Percentiles rank a stretch among this genome's conserved stretches.
Evolutionary conservation across 2,329 filamentous ascomycete genomes (phyloP).

Genomic region (Emmonsia crescens): DNA sequence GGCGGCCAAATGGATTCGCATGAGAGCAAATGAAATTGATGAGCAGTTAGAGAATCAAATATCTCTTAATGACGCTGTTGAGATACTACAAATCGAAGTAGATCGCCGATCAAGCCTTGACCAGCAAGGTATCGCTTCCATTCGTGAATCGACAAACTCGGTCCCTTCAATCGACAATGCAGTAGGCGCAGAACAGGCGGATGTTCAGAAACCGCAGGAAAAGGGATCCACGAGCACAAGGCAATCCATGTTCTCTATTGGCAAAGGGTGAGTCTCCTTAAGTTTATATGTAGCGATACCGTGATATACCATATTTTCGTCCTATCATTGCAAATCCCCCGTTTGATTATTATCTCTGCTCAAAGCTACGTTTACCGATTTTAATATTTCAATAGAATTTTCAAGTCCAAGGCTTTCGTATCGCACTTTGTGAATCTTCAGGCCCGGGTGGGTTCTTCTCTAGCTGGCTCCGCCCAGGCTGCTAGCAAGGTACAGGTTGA

Average conservation of each 20-base stretch:
- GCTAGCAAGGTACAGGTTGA: not conserved
- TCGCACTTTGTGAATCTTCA: not conserved
- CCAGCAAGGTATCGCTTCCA: conserved; percentile 7
- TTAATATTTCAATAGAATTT: not conserved
- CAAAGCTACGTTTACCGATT: not conserved
- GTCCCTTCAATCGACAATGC: conserved; percentile 10
- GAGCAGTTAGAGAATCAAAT: conserved; percentile 32
- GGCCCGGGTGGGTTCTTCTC: not conserved
- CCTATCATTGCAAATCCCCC: not conserved
- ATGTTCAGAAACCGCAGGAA: not conserved
- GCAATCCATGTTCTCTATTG: not conserved
- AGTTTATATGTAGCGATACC: too few species aligned
- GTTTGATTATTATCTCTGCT: not conserved
- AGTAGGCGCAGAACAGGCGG: not conserved
- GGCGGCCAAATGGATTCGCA: conserved; percentile 38
- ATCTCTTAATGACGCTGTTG: conserved; percentile 26
- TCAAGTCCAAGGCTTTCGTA: not conserved
- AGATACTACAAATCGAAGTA: conserved; percentile 13
- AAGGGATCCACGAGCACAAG: not conserved
- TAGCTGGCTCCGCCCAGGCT: not conserved
- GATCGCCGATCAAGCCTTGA: conserved; percentile 24
- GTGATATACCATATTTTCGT: not conserved
- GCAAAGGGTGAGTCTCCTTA: not conserved
- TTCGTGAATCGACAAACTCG: conserved; percentile 28
- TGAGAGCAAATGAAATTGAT: conserved; percentile 37